phyloP scores from a whole-genome alignment of 345 rosid species.

The Hibiscus trionum region DNA sequence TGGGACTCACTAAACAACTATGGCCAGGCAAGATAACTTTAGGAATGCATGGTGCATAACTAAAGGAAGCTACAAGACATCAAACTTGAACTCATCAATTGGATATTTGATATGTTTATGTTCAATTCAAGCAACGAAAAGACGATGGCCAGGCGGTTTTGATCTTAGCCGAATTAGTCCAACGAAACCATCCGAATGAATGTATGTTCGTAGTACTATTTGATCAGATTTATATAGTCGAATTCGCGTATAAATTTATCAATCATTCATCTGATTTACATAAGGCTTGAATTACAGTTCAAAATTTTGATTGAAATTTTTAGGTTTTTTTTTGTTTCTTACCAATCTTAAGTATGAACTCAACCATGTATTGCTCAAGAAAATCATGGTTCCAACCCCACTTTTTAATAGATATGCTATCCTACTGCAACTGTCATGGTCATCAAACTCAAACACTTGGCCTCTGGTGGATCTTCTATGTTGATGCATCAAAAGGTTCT shows the following conservation, averaged over 20 bases:
- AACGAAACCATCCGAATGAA: not conserved
- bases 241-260: no score
- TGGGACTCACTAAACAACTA: constrained; percentile 5
- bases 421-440: constrained; percentile 15
- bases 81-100: constrained; percentile 2
- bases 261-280: no score
- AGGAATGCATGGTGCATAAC: constrained; percentile 2
- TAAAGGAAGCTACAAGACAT: constrained; percentile 10
- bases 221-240: no score
- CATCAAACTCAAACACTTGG: constrained; percentile 6
- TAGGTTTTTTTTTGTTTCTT: not conserved
- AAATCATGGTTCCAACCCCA: not conserved
- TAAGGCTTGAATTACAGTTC: not conserved
- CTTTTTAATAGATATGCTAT: constrained; percentile 1
- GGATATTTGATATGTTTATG: no score
- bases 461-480: not conserved
- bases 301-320: not conserved
- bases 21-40: constrained; percentile 11
- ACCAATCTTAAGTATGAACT: not conserved
- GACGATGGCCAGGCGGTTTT: not conserved
- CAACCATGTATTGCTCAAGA: not conserved
- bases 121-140: not conserved
- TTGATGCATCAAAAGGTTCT: not conserved
- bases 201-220: no score
- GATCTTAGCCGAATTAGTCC: not conserved